phyloP scores from a whole-genome alignment of 768 basidiomycete genomes.

The Naganishia kalamii region DNA sequence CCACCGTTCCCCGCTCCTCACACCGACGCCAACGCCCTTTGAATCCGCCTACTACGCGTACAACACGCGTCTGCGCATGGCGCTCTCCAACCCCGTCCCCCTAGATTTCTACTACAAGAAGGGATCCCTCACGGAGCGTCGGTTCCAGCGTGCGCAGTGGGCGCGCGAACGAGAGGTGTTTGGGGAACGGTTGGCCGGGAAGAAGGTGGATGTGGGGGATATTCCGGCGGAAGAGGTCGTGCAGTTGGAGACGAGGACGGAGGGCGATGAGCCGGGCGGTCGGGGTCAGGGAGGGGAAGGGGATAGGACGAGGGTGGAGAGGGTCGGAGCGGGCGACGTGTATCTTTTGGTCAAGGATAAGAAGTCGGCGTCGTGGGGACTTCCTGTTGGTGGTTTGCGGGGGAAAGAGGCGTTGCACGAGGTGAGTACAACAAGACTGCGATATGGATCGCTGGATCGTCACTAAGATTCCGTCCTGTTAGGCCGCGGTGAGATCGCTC shows the following conservation, averaged over 20 bases:
- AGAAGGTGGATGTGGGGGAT: conserved; percentile 45
- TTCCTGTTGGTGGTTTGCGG: conserved; percentile 64
- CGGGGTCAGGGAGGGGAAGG: conserved; percentile 49
- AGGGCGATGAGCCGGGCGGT: conserved; percentile 39
- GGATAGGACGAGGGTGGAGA: conserved; percentile 63
- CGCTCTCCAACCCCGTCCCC: conserved; percentile 81
- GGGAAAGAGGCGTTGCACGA: conserved; percentile 70
- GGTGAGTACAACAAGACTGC: conserved; percentile 48
- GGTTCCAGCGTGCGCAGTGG: conserved; percentile 70
- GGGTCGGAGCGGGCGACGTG: conserved; percentile 75
- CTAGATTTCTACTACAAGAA: conserved; percentile 89
- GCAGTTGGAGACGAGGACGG: conserved; percentile 28
- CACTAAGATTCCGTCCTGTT: not conserved
- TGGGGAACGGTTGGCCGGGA: conserved; percentile 56
- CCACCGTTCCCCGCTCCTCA: conserved; percentile 46
- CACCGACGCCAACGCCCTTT: conserved; percentile 56
- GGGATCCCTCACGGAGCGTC: conserved; percentile 73
- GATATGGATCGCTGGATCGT: not conserved
- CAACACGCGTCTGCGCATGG: conserved; percentile 72
- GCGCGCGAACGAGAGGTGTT: conserved; percentile 67
- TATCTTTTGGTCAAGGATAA: conserved; percentile 70
- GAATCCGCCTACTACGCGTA: conserved; percentile 77
- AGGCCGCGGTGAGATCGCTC: conserved; percentile 72
- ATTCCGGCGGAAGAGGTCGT: conserved; percentile 39
- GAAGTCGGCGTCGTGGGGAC: conserved; percentile 62